These are phyloP conservation scores for Oryza longistaminata DNA, from an alignment of 176 grass and related monocot genomes.

Conservation along the genomic window DNA sequence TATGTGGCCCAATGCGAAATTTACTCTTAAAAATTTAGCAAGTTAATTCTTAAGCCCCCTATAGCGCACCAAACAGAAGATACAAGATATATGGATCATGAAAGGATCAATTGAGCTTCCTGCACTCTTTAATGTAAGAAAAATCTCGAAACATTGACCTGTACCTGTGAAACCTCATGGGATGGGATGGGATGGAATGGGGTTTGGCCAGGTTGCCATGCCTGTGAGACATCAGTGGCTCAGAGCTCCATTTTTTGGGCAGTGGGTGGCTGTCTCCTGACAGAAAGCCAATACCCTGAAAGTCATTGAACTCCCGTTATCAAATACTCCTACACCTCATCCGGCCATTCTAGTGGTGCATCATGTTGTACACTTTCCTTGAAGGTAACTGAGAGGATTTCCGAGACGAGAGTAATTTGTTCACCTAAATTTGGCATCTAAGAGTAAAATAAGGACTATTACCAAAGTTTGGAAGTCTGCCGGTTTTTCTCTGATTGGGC, in stretches of 20 bases:
- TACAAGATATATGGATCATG: not conserved
- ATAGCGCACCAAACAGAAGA: not conserved
- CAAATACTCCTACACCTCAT: constrained; percentile 53
- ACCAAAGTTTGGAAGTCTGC: too few relatives aligned
- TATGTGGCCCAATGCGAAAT: too few relatives aligned
- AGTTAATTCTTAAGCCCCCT: too few relatives aligned
- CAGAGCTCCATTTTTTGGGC: constrained; percentile 39
- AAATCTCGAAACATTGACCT: too few relatives aligned
- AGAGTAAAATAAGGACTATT: too few relatives aligned
- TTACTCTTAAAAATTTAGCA: too few relatives aligned
- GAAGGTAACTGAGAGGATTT: constrained; percentile 48
- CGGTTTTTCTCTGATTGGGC: too few relatives aligned
- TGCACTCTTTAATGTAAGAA: not conserved
- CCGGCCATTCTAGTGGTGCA: constrained; percentile 43
- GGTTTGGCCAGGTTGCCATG: constrained; percentile 12
- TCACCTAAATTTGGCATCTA: too few relatives aligned
- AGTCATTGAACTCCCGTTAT: constrained; percentile 54
- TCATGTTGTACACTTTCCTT: constrained; percentile 40
- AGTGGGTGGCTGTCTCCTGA: constrained; percentile 45
- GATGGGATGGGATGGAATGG: not conserved
- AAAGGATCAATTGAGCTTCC: not conserved
- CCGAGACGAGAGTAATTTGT: constrained; percentile 54
- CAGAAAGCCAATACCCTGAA: constrained; percentile 54
- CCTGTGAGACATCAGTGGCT: constrained; percentile 18
- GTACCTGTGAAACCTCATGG: too few relatives aligned